These are phyloP conservation scores for Xerocomellus chrysenteron DNA, from an alignment of 768 basidiomycete species.

Conservation along the genomic window DNA sequence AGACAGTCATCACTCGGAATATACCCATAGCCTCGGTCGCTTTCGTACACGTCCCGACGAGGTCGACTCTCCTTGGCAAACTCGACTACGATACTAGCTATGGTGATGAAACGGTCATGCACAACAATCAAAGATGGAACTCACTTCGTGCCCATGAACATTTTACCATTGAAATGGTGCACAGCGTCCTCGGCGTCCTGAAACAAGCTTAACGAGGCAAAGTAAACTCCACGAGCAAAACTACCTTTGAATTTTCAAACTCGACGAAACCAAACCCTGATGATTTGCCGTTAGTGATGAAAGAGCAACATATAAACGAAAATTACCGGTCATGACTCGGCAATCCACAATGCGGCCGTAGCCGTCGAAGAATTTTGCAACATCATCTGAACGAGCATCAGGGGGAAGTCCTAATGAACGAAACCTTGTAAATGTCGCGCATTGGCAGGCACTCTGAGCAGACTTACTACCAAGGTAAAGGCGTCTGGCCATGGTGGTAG, in stretches of 20 bases:
- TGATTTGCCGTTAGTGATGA: slow-evolving; percentile 17
- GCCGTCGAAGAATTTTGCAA: slow-evolving; percentile 86
- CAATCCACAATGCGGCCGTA: slow-evolving; percentile 88
- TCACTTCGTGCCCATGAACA: slow-evolving; percentile 82
- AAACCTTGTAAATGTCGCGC: background rate
- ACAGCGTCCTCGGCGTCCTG: slow-evolving; percentile 97
- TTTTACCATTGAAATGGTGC: slow-evolving; percentile 80
- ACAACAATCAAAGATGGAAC: background rate
- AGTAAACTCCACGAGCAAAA: background rate
- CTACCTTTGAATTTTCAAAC: slow-evolving; percentile 81
- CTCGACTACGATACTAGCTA: slow-evolving; percentile 85
- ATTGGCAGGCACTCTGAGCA: slow-evolving; percentile 3
- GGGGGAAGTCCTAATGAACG: slow-evolving; percentile 65
- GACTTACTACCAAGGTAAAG: slow-evolving; percentile 81
- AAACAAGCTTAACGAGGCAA: slow-evolving; percentile 12
- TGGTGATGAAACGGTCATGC: background rate
- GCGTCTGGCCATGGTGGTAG: slow-evolving; percentile 69
- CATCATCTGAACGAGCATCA: slow-evolving; percentile 81
- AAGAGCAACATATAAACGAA: background rate
- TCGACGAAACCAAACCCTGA: slow-evolving; percentile 95
- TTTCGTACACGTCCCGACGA: slow-evolving; percentile 73
- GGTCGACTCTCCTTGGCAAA: slow-evolving; percentile 92
- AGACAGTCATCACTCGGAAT: background rate
- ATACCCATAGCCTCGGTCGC: slow-evolving; percentile 58
- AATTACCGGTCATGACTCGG: slow-evolving; percentile 89